phyloP scores from a whole-genome alignment of 2,329 filamentous ascomycete genomes.

The Delphinella strobiligena region DNA sequence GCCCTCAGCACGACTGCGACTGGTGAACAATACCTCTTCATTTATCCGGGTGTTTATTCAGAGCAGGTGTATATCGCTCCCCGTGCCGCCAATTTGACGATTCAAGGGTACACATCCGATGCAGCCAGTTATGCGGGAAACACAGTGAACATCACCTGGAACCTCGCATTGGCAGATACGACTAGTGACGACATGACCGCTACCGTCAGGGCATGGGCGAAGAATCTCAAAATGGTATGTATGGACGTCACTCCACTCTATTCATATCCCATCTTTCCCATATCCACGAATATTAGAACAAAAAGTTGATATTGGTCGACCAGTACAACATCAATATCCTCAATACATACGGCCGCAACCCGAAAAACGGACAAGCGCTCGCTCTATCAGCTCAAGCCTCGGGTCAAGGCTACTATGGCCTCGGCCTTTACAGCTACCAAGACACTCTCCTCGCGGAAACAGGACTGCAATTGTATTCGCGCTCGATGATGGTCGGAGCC shows the following conservation, averaged over 20 bases:
- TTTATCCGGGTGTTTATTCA: slow-evolving; percentile 26
- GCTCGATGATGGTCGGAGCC: slow-evolving; percentile 23
- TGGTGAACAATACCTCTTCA: slow-evolving; percentile 19
- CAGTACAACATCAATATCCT: slow-evolving; percentile 19
- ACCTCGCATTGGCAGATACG: slow-evolving; percentile 24
- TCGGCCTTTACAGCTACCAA: slow-evolving; percentile 15
- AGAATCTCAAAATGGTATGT: slow-evolving; percentile 14
- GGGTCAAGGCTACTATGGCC: slow-evolving; percentile 19
- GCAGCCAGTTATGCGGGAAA: slow-evolving; percentile 24
- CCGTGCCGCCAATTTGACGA: slow-evolving; percentile 21
- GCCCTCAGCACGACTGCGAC: slow-evolving; percentile 1
- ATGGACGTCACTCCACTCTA: too few species aligned
- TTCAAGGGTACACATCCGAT: slow-evolving; percentile 21
- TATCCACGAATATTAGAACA: too few species aligned
- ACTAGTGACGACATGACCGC: slow-evolving; percentile 30
- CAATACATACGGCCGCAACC: slow-evolving; percentile 15
- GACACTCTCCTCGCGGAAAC: slow-evolving; percentile 16
- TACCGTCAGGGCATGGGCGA: slow-evolving; percentile 31
- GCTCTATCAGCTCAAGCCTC: slow-evolving; percentile 17
- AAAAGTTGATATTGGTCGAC: too few species aligned
- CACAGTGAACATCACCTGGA: slow-evolving; percentile 22
- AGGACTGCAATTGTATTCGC: slow-evolving; percentile 14
- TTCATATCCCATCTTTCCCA: too few species aligned
- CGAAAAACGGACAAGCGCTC: slow-evolving; percentile 18
- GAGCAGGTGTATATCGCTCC: slow-evolving; percentile 29